Percentiles rank a stretch among this genome's conserved stretches.
Evolutionary conservation across 2,329 filamentous ascomycete species (phyloP).

Genomic region (Colletotrichum lentis): DNA sequence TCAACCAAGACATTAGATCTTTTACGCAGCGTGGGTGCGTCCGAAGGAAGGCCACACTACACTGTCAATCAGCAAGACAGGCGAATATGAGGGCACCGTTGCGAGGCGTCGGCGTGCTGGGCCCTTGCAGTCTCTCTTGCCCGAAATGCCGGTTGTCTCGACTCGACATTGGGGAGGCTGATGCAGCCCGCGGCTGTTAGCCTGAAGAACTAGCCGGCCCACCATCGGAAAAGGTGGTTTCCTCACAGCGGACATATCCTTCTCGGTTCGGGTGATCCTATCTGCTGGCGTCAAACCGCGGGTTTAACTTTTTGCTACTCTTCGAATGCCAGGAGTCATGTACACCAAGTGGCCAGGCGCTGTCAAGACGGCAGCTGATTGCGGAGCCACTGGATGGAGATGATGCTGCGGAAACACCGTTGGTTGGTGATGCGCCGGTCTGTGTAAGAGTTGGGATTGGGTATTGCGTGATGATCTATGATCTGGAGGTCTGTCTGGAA

Average conservation of each 20-base stretch:
- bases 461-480: conserved; percentile 9
- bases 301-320: conserved; percentile 3
- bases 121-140: conserved; percentile 2
- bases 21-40: conserved; percentile 10
- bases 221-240: neutral
- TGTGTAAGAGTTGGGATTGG: neutral
- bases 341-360: neutral
- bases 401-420: neutral
- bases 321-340: neutral
- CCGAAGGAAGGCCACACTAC: neutral
- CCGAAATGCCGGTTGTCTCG: neutral
- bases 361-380: neutral
- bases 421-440: neutral
- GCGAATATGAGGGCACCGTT: conserved; percentile 8
- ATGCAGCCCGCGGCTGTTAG: conserved; percentile 11
- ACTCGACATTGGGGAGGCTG: neutral
- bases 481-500: neutral
- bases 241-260: neutral
- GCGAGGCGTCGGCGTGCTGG: conserved; percentile 5
- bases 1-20: conserved; percentile 23
- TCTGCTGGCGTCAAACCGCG: conserved; percentile 21
- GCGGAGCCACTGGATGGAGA: neutral
- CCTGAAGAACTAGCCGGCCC: conserved; percentile 29
- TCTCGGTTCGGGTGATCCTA: conserved; percentile 13
- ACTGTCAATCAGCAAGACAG: conserved; percentile 4